Percentiles rank a stretch among this genome's conserved stretches.
phyloP scores from a whole-genome alignment of 1,284 basidiomycete species.

The Pseudozyma flocculosa region DNA sequence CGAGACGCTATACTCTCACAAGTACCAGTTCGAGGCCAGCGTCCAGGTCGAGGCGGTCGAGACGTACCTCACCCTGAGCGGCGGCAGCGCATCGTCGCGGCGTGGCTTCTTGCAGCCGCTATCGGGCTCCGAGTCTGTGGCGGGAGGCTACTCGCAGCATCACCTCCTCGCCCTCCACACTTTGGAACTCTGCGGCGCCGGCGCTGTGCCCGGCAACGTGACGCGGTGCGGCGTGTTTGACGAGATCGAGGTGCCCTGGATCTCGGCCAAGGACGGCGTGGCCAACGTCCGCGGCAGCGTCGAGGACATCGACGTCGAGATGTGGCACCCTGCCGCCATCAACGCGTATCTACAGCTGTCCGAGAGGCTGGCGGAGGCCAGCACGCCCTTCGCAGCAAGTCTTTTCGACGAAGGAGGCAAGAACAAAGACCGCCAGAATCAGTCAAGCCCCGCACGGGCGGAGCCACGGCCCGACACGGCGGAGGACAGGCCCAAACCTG shows the following conservation, averaged over 20 bases:
- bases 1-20: conserved; percentile 25
- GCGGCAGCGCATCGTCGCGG: conserved; percentile 4
- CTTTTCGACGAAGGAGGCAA: not conserved
- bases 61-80: conserved; percentile 20
- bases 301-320: conserved; percentile 45
- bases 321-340: conserved; percentile 39
- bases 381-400: not conserved
- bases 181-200: conserved; percentile 24
- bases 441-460: no score
- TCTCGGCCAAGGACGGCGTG: conserved; percentile 15
- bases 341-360: conserved; percentile 22
- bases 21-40: conserved; percentile 34
- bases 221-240: not conserved
- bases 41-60: conserved; percentile 34
- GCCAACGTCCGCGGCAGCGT: conserved; percentile 33
- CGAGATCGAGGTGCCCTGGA: conserved; percentile 13
- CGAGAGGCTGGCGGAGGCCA: conserved; percentile 6
- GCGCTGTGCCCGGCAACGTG: conserved; percentile 18
- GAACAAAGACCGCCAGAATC: no score
- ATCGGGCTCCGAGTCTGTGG: no score
- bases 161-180: conserved; percentile 38
- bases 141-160: no score
- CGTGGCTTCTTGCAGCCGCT: conserved; percentile 4
- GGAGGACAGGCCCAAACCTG: no score
- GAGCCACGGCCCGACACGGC: no score